Conservation (phyloP, 1,284 basidiomycete genomes). For the Vanrija sp. region DNA sequence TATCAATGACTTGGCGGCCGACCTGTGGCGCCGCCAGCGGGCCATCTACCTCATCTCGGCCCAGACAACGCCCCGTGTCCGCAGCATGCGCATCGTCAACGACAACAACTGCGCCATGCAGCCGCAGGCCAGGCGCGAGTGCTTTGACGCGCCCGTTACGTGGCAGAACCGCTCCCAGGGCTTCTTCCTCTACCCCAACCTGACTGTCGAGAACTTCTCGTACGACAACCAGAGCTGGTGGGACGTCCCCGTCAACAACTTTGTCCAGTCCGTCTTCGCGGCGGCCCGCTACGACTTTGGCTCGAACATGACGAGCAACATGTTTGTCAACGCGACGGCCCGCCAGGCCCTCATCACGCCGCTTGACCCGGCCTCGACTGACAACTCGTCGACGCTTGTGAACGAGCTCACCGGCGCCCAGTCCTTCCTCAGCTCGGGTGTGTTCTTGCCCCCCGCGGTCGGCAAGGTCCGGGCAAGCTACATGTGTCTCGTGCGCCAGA, state of each 20-base stretch:
- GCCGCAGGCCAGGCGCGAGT: slow-evolving; percentile 5
- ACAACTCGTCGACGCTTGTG: slow-evolving; percentile 7
- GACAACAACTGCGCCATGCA: slow-evolving; percentile 15
- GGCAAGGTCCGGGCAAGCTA: slow-evolving; percentile 16
- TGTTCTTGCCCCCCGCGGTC: slow-evolving; percentile 6
- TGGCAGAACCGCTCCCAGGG: slow-evolving; percentile 7
- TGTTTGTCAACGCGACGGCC: slow-evolving; percentile 9
- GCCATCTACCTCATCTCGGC: slow-evolving; percentile 9
- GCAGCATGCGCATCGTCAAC: slow-evolving; percentile 11
- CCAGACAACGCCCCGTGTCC: slow-evolving; percentile 1
- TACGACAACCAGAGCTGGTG: slow-evolving; percentile 3
- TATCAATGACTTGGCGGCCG: slow-evolving; percentile 11
- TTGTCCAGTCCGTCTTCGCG: slow-evolving; percentile 14
- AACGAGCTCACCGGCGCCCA: slow-evolving; percentile 9
- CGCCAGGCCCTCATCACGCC: slow-evolving; percentile 1
- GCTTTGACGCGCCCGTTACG: slow-evolving; percentile 8
- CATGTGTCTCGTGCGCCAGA: slow-evolving; percentile 12
- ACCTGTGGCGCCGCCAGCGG: slow-evolving; percentile 16
- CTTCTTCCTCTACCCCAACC: slow-evolving; percentile 17
- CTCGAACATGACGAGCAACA: slow-evolving; percentile 19
- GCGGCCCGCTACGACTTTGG: slow-evolving; percentile 20
- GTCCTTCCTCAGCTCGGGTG: slow-evolving; percentile 5
- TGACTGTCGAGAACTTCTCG: slow-evolving; percentile 1
- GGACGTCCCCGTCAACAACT: slow-evolving; percentile 13
- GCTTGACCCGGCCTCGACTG: slow-evolving; percentile 1